Percentiles rank a stretch among this genome's conserved stretches.
These are phyloP conservation scores for Phytophthora pistaciae DNA, from an alignment of 352 stramenopile genomes.

Conservation along the genomic window DNA sequence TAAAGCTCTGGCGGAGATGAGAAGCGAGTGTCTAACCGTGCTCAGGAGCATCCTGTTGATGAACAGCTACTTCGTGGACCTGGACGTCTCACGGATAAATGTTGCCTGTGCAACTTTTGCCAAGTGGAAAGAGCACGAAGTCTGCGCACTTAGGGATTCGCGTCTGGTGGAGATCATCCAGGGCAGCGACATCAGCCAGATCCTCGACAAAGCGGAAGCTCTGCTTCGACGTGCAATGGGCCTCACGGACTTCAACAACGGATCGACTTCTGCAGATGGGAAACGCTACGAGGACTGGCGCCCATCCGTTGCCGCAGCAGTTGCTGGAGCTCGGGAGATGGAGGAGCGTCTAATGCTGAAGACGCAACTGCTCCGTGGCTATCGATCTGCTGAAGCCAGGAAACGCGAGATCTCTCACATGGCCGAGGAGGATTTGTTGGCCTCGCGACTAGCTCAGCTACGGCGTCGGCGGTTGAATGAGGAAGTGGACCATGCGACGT, in stretches of 20 bases:
- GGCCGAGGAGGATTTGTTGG: constrained; percentile 48
- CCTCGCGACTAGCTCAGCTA: constrained; percentile 25
- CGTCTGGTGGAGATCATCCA: constrained; percentile 52
- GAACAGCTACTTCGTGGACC: constrained; percentile 67
- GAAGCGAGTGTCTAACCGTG: constrained; percentile 55
- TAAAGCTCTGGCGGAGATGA: constrained; percentile 47
- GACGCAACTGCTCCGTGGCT: constrained; percentile 42
- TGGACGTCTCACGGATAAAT: constrained; percentile 65
- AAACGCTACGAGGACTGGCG: constrained; percentile 73
- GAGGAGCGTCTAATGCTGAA: constrained; percentile 46
- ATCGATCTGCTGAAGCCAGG: constrained; percentile 35
- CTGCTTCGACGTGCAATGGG: constrained; percentile 53
- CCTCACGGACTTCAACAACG: constrained; percentile 54
- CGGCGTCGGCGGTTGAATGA: constrained; percentile 23
- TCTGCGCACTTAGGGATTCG: constrained; percentile 47
- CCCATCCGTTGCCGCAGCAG: constrained; percentile 31
- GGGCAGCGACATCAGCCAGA: constrained; percentile 44
- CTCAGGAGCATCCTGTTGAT: constrained; percentile 57
- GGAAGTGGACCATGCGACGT: constrained; percentile 30
- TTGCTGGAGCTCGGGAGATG: constrained; percentile 44
- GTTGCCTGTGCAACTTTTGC: constrained; percentile 32
- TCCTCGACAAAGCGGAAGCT: constrained; percentile 41
- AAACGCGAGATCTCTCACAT: constrained; percentile 48
- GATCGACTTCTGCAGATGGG: constrained; percentile 32
- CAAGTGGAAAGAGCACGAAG: constrained; percentile 45